Evolutionary conservation across 139 green algal species (phyloP).

Genomic region (Ostreobium quekettii): DNA sequence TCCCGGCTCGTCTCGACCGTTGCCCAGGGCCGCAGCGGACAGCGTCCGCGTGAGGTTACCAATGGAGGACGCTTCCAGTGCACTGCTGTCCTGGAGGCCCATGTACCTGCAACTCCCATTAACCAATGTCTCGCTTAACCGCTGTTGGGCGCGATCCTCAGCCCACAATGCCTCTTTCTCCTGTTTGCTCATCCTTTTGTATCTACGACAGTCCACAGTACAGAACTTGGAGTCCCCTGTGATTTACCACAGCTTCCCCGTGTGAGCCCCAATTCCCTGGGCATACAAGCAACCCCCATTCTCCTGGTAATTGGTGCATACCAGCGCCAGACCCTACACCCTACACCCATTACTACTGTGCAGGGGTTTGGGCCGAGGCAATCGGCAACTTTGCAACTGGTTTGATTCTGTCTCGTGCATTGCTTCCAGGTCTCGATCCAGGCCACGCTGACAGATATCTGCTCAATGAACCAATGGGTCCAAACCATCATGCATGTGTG

Average conservation of each 20-base stretch:
- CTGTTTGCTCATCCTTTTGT: constrained; percentile 67
- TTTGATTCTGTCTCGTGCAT: too few relatives aligned
- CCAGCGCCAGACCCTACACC: not conserved
- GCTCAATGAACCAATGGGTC: not conserved
- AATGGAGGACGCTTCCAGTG: not conserved
- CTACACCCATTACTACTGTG: not conserved
- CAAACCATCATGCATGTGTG: not conserved
- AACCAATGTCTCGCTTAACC: not conserved
- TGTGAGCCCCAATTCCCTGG: not conserved
- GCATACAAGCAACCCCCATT: not conserved
- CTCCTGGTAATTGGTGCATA: not conserved
- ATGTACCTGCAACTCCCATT: not conserved
- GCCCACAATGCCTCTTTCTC: constrained; percentile 71
- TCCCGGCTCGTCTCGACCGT: too few relatives aligned
- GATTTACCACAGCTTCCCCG: not conserved
- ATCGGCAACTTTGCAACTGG: too few relatives aligned
- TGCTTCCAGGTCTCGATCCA: too few relatives aligned
- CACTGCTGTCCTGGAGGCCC: not conserved
- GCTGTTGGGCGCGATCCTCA: constrained; percentile 32
- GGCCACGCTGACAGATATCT: too few relatives aligned
- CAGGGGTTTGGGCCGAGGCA: not conserved
- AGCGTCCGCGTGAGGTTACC: not conserved
- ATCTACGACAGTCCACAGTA: constrained; percentile 20
- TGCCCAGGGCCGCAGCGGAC: not conserved
- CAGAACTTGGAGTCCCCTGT: not conserved